Evolutionary conservation across 2,329 filamentous ascomycete genomes (phyloP).

Genomic region (Pseudogymnoascus sp.): DNA sequence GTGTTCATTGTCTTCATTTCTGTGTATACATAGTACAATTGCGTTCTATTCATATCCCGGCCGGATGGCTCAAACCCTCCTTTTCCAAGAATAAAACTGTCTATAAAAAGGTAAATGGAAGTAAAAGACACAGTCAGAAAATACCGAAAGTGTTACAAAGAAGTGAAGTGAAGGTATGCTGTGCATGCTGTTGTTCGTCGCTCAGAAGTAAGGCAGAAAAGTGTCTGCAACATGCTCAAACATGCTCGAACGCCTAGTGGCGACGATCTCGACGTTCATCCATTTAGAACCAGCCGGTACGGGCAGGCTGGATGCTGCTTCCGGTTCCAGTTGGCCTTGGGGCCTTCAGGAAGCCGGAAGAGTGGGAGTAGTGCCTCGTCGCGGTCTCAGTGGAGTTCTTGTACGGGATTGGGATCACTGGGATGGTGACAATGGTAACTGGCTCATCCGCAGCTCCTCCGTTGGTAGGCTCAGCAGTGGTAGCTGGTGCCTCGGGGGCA

Average conservation of each 20-base stretch:
- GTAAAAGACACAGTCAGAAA: background rate
- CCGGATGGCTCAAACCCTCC: background rate
- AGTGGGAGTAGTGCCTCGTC: background rate
- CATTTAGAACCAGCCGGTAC: background rate
- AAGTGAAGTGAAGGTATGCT: background rate
- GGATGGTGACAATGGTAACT: background rate
- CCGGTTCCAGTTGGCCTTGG: background rate
- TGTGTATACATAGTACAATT: constrained; percentile 7
- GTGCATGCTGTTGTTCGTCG: background rate
- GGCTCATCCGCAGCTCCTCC: background rate
- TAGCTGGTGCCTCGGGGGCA: background rate
- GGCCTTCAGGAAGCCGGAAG: background rate
- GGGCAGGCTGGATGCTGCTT: background rate
- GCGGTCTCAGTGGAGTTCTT: background rate
- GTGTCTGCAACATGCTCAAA: background rate
- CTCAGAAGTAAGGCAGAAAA: background rate
- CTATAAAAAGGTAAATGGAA: background rate
- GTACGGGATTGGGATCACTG: constrained; percentile 1
- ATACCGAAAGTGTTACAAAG: constrained; percentile 7
- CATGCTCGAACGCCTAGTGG: background rate
- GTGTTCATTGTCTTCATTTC: constrained; percentile 5
- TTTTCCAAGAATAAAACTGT: background rate
- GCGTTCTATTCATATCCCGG: constrained; percentile 2
- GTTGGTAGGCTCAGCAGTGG: background rate
- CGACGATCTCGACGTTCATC: background rate